Evolutionary conservation across 2,329 filamentous ascomycete species (phyloP), one percentile per base, ranked within the genome.

Genomic region (Dactylonectria macrodidyma): DNA sequence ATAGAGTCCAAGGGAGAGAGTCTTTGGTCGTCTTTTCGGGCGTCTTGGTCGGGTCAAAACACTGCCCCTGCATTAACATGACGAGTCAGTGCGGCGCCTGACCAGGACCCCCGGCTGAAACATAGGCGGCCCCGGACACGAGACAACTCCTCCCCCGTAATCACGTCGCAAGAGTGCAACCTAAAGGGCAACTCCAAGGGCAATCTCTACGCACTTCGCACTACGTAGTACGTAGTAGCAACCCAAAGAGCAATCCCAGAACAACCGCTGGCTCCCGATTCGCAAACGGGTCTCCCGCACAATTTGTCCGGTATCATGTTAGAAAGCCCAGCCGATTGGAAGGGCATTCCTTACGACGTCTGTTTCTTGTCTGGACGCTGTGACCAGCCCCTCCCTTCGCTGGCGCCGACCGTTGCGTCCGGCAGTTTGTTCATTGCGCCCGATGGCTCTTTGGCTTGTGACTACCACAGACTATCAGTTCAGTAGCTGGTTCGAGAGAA

Each of bases 291-390:
- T 33, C 48, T 26, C 33, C 33, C 48, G 46, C n/a, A 41, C 11
- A 33, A 56, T 61, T 61, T 47, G 54, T 47, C 57, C 34, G 54
- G 59, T 62, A 56, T 62, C 59, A 62, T 62, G 64, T 62, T 61
- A 47, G 58, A 62, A 57, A 36, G 36, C 36, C 36, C 34, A 33
- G 59, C 26, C 58, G 22, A 36, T 33, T 8, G 51, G 50, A 54
- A 33, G 38, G 48, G 48, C 9, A 19, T 22, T 38, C 11, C 26
- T 33, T 41, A 54, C 26, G 4, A 30, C 26, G 4, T 30, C 4
- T 7, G 26, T 30, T 5, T 7, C 7, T 30, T 30, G 26, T 30
- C 4, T 30, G 7, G 26, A 30, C 59, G 50, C 47, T 33, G 38
- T n/a, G n/a, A 54, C 50, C 14, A 36, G n/a, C n/a, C 22, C 51